These are phyloP conservation scores for Linderniella brevidens DNA, from an alignment of 257 asterid genomes.

Conservation along the genomic window DNA sequence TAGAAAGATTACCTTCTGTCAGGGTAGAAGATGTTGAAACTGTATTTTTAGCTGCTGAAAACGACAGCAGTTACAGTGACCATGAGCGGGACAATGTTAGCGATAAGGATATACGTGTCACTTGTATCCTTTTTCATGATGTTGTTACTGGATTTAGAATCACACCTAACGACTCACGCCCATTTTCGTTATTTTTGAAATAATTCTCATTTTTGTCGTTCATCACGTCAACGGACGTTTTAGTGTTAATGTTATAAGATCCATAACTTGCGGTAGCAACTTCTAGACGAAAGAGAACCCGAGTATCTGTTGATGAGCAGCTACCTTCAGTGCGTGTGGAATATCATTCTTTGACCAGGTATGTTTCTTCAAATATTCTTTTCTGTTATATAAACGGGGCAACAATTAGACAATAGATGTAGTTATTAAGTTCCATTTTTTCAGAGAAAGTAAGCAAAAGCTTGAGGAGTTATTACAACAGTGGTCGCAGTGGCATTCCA, in stretches of 20 bases:
- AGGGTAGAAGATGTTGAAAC: slow-evolving; percentile 19
- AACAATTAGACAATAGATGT: slow-evolving; percentile 7
- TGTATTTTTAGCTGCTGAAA: slow-evolving; percentile 25
- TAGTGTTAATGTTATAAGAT: slow-evolving; percentile 7
- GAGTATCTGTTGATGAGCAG: slow-evolving; percentile 37
- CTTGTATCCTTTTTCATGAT: slow-evolving; percentile 32
- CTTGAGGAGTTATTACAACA: slow-evolving; percentile 72
- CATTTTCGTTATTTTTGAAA: not conserved
- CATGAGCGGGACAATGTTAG: slow-evolving; percentile 20
- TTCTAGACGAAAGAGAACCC: slow-evolving; percentile 78
- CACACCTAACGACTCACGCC: not conserved
- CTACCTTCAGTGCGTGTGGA: slow-evolving; percentile 67
- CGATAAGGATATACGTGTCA: slow-evolving; percentile 25
- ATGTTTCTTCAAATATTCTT: slow-evolving; percentile 8
- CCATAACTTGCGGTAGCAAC: slow-evolving; percentile 36
- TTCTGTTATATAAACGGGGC: slow-evolving; percentile 1
- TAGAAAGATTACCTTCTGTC: slow-evolving; percentile 12
- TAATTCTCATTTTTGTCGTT: not conserved
- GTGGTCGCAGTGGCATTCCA: slow-evolving; percentile 90
- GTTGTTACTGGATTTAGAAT: slow-evolving; percentile 4
- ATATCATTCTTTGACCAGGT: slow-evolving; percentile 75
- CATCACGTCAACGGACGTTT: not conserved
- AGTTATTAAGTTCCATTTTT: slow-evolving; percentile 12
- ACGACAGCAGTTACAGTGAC: slow-evolving; percentile 19
- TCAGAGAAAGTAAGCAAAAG: slow-evolving; percentile 79